phyloP scores from a whole-genome alignment of 176 grass and related monocot species.

The Panicum miliaceum region DNA sequence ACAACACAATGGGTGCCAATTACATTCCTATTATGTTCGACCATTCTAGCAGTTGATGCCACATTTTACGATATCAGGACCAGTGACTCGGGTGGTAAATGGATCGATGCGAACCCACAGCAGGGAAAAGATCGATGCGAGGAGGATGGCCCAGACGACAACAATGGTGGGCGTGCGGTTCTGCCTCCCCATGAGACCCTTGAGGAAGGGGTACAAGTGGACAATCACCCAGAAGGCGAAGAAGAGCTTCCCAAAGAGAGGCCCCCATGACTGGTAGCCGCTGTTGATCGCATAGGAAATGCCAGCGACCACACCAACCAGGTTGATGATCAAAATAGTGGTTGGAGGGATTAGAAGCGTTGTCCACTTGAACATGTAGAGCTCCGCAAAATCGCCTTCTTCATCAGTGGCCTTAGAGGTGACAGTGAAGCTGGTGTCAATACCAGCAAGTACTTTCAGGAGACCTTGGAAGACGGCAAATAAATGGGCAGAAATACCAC shows the following conservation, averaged over 20 bases:
- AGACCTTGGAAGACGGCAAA: conserved; percentile 85
- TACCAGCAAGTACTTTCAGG: conserved; percentile 74
- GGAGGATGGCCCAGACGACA: conserved; percentile 78
- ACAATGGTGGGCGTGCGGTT: conserved; percentile 78
- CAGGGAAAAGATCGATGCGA: conserved; percentile 80
- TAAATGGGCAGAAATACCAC: conserved; percentile 78
- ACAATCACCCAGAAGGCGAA: conserved; percentile 85
- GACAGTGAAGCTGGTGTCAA: conserved; percentile 84
- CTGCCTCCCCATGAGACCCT: conserved; percentile 81
- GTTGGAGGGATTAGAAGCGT: conserved; percentile 84
- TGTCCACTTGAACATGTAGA: conserved; percentile 90
- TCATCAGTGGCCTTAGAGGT: conserved; percentile 81
- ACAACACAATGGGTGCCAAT: conserved; percentile 10
- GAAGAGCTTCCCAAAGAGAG: conserved; percentile 83
- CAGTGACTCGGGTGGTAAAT: conserved; percentile 75
- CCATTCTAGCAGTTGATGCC: conserved; percentile 78
- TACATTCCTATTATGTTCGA: conserved; percentile 18
- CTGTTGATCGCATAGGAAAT: conserved; percentile 83
- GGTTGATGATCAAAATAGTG: conserved; percentile 78
- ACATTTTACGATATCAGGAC: conserved; percentile 51
- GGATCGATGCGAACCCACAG: conserved; percentile 86
- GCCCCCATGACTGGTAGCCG: conserved; percentile 81
- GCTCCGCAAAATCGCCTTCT: conserved; percentile 70
- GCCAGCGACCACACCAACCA: conserved; percentile 72
- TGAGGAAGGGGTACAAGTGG: conserved; percentile 84